Evolutionary conservation across 306 rosid genomes (phyloP).

Genomic region (Lagenaria siceraria): DNA sequence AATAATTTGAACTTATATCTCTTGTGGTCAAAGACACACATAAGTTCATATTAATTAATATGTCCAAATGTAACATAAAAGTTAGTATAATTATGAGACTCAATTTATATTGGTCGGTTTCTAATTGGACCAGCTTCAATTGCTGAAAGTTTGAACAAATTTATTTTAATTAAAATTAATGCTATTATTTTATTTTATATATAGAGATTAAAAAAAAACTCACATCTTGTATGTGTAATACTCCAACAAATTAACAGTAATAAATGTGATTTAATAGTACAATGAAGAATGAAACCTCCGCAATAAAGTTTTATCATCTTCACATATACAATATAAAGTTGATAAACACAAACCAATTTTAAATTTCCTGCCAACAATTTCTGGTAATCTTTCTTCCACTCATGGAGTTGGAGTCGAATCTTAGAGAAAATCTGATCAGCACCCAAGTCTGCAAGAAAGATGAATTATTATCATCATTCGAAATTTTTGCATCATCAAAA

Average conservation of each 20-base stretch:
- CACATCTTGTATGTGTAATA: background rate
- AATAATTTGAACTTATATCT: background rate
- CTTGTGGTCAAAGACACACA: background rate
- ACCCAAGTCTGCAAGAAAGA: conserved; percentile 30
- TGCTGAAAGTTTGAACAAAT: background rate
- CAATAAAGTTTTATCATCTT: conserved; percentile 15
- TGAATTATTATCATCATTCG: conserved; percentile 23
- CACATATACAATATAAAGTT: background rate
- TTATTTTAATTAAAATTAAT: background rate
- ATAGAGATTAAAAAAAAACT: background rate
- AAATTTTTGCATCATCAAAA: conserved; percentile 22
- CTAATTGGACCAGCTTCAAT: background rate
- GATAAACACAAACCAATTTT: background rate
- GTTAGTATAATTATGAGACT: background rate
- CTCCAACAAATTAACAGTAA: background rate
- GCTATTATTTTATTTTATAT: background rate
- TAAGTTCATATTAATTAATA: background rate
- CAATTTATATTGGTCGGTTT: background rate
- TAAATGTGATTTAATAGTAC: background rate
- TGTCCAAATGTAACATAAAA: conserved; percentile 1
- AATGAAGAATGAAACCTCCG: conserved; percentile 7
- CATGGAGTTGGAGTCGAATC: conserved; percentile 43
- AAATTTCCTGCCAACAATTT: background rate
- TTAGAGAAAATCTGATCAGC: conserved; percentile 21
- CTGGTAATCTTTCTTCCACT: background rate